These are phyloP conservation scores for Fagopyrum homotropicum DNA, from an alignment of 148 eudicot genomes.

Conservation along the genomic window DNA sequence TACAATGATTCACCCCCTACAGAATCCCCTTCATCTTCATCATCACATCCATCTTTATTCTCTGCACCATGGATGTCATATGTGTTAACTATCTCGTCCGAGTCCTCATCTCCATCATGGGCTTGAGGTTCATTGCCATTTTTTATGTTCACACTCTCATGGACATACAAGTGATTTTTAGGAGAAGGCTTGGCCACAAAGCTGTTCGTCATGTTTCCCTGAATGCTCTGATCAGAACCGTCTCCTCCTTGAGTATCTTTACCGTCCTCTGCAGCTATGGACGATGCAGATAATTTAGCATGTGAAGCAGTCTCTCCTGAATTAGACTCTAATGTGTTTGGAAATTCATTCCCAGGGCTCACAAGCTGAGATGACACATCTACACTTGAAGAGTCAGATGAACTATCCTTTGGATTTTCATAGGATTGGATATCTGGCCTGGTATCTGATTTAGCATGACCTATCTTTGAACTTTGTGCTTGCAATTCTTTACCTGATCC, in stretches of 20 bases:
- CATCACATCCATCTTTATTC: constrained; percentile 20
- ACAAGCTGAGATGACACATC: constrained; percentile 1
- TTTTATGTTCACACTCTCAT: constrained; percentile 18
- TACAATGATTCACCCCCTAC: constrained; percentile 22
- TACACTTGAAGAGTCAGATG: neutral
- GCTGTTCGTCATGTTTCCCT: constrained; percentile 17
- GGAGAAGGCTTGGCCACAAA: constrained; percentile 8
- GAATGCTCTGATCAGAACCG: constrained; percentile 10
- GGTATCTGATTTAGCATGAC: constrained; percentile 17
- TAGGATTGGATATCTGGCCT: constrained; percentile 15
- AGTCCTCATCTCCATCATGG: constrained; percentile 13
- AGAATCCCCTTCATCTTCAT: constrained; percentile 22
- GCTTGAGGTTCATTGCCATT: constrained; percentile 20
- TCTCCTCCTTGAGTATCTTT: constrained; percentile 16
- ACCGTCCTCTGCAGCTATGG: constrained; percentile 20
- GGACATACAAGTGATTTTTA: constrained; percentile 1
- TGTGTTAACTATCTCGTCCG: constrained; percentile 9
- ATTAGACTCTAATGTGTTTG: constrained; percentile 23
- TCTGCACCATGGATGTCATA: constrained; percentile 18
- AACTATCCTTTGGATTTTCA: constrained; percentile 12
- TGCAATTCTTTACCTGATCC: constrained; percentile 16
- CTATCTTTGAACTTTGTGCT: constrained; percentile 15
- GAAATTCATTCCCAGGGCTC: constrained; percentile 22
- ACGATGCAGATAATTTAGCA: constrained; percentile 21
- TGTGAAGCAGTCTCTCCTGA: constrained; percentile 21